Evolutionary conservation across 768 basidiomycete genomes (phyloP), one percentile per base, ranked within the genome.

Genomic region (Stropharia rugosoannulata): DNA sequence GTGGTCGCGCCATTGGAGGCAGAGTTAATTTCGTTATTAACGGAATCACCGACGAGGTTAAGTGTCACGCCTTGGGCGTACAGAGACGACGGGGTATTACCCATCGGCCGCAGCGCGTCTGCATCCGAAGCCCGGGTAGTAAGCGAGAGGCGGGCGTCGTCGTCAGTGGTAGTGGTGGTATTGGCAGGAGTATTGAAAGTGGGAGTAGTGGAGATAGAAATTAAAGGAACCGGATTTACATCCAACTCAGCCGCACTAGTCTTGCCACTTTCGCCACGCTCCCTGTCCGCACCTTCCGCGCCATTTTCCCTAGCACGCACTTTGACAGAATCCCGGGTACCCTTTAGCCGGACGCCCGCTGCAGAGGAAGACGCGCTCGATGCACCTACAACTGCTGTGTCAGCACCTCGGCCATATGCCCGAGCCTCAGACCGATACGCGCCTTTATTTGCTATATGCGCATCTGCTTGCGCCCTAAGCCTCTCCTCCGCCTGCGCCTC

Each of bases 31-130:
- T 32, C 29, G 29, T 6, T 32, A 32, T 10, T 32, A 7, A 2
- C 6, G n/a, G 16, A 36, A 9, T 32, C 51, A 5, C 39, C 41
- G 16, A 43, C 32, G 32, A 52, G 51, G 35, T 44, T 43, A 16
- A 52, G 18, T 12, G 51, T 52, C 10, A 52, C 42, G 41, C 42
- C 51, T 35, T 44, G 41, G n/a, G 42, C 12, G 41, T 22, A 46
- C 5, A 52, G 41, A 11, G 51, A 19, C 51, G 51, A 52, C 13
- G 51, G 41, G 41, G 32, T 43, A 35, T 52, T 44, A 35, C 51
- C 51, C 51, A 52, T 52, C 45, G 29, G 32, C 35, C 25, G 39
- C 25, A 41, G 39, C 42, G 40, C 25, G 9, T 19, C 15, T 40
- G 49, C 4, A 39, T 22, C 12, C 18, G 22, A 5, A 27, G 4